These are phyloP conservation scores for Shiraia sp. DNA, from an alignment of 2,329 filamentous ascomycete genomes.

Conservation along the genomic window DNA sequence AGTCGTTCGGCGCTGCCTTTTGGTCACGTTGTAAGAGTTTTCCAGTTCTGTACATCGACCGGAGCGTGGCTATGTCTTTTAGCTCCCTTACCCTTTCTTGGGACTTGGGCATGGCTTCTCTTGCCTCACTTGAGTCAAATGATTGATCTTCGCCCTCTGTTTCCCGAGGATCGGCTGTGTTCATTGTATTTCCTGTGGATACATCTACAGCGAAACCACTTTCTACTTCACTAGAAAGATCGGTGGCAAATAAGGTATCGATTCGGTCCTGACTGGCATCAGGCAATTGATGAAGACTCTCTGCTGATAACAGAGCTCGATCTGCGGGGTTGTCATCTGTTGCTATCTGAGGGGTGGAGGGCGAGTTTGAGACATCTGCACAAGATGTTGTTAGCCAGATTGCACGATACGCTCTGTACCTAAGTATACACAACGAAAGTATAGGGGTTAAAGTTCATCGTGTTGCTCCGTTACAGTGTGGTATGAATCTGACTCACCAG, in stretches of 20 bases:
- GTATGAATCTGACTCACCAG: background rate
- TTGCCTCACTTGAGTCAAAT: background rate
- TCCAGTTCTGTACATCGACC: conserved; percentile 29
- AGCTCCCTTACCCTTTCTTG: conserved; percentile 12
- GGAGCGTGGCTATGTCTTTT: conserved; percentile 31
- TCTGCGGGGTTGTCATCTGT: background rate
- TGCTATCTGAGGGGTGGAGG: background rate
- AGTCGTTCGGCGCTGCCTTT: conserved; percentile 33
- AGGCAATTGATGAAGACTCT: conserved; percentile 29
- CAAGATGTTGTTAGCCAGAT: background rate
- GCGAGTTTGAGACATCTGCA: background rate
- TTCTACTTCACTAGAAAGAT: conserved; percentile 7
- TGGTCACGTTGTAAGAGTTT: conserved; percentile 30
- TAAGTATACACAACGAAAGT: too few relatives aligned
- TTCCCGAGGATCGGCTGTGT: too few relatives aligned
- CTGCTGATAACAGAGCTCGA: conserved; percentile 19
- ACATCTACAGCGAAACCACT: background rate
- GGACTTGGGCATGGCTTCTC: background rate
- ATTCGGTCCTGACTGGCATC: conserved; percentile 28
- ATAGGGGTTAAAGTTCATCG: too few relatives aligned
- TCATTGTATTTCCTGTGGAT: too few relatives aligned
- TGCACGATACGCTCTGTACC: too few relatives aligned
- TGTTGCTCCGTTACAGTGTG: background rate
- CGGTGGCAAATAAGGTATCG: conserved; percentile 15
- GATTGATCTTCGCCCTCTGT: too few relatives aligned